phyloP scores from a whole-genome alignment of 306 rosid genomes.

The Sindora glabra region DNA sequence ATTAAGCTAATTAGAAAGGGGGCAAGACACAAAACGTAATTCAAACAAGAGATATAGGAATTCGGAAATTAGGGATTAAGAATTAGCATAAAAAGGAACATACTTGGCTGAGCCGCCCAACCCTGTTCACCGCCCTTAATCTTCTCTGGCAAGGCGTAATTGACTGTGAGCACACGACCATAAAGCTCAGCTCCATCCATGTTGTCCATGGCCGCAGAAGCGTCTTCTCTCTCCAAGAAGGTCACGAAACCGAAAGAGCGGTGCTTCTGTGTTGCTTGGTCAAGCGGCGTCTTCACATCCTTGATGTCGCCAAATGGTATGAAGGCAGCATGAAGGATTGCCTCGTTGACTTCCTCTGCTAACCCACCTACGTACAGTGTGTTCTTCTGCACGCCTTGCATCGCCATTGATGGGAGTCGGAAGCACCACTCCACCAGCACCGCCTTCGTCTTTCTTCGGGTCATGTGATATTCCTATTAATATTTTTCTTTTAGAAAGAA shows the following conservation, averaged over 20 bases:
- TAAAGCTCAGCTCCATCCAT: slow-evolving; percentile 98
- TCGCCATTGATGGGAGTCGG: slow-evolving; percentile 40
- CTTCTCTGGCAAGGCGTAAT: slow-evolving; percentile 78
- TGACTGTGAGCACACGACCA: slow-evolving; percentile 94
- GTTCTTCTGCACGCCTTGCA: slow-evolving; percentile 88
- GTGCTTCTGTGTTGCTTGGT: slow-evolving; percentile 95
- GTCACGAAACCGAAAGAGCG: slow-evolving; percentile 96
- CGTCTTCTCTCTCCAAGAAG: slow-evolving; percentile 84
- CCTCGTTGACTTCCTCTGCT: slow-evolving; percentile 88
- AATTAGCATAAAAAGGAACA: background rate
- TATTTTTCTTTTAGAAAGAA: too few species aligned
- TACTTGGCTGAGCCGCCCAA: slow-evolving; percentile 98
- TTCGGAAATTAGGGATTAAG: background rate
- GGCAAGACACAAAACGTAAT: background rate
- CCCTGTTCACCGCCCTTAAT: slow-evolving; percentile 99
- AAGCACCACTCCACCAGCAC: background rate
- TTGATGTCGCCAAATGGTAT: slow-evolving; percentile 92
- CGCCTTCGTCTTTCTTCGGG: background rate
- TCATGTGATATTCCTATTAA: too few species aligned
- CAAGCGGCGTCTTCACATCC: slow-evolving; percentile 88
- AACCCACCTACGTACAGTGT: slow-evolving; percentile 85
- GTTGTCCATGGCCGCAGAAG: slow-evolving; percentile 91
- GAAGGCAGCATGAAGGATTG: slow-evolving; percentile 79
- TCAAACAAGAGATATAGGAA: background rate
- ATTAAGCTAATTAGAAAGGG: background rate